Conservation (phyloP, 202 grass and related monocot species). For the Zizania palustris region DNA sequence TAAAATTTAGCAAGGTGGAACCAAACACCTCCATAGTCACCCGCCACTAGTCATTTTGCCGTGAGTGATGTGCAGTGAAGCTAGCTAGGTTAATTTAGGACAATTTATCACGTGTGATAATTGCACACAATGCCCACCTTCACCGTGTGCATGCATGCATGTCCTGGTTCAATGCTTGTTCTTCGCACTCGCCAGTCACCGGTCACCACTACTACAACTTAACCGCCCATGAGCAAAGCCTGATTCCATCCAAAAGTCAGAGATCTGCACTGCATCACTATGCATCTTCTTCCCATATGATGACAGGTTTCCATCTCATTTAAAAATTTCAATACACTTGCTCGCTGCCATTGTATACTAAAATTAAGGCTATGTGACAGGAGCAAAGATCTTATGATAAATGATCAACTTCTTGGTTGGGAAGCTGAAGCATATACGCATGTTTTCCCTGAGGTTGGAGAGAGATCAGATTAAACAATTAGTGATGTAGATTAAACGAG, state of each 20-base stretch:
- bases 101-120: conserved; percentile 41
- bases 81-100: background rate
- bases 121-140: background rate
- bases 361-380: too few relatives aligned
- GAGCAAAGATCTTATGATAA: too few relatives aligned
- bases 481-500: background rate
- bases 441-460: conserved; percentile 36
- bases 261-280: conserved; percentile 4
- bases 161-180: conserved; percentile 33
- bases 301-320: too few relatives aligned
- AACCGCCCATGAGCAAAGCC: conserved; percentile 30
- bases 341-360: too few relatives aligned
- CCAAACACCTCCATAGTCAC: too few relatives aligned
- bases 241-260: conserved; percentile 20
- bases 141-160: background rate
- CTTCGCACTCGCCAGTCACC: conserved; percentile 7
- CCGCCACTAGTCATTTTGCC: too few relatives aligned
- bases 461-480: conserved; percentile 24
- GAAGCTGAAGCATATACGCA: background rate
- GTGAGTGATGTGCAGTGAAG: too few relatives aligned
- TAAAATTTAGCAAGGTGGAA: too few relatives aligned
- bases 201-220: background rate
- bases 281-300: conserved; percentile 1
- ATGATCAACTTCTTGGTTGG: too few relatives aligned
- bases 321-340: too few relatives aligned